Evolutionary conservation across 2,329 filamentous ascomycete species (phyloP).

Genomic region (Celoporthe dispersa): DNA sequence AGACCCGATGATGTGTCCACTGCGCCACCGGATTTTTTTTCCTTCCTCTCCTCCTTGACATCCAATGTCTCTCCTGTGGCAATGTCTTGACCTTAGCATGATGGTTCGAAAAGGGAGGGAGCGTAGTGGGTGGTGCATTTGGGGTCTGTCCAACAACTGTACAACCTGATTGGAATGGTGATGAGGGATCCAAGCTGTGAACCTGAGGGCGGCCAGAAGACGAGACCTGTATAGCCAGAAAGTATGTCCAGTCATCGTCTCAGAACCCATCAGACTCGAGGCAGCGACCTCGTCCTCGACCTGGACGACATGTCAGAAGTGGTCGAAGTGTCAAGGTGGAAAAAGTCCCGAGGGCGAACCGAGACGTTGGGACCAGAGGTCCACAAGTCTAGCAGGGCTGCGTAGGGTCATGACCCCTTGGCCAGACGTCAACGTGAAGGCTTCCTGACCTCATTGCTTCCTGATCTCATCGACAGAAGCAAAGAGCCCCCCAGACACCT

Average conservation of each 20-base stretch:
- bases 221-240: not conserved
- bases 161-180: not conserved
- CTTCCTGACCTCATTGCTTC: not conserved
- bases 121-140: not conserved
- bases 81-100: not conserved
- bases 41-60: not conserved
- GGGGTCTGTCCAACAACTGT: not conserved
- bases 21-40: conserved; percentile 4
- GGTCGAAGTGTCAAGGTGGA: not conserved
- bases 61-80: not conserved
- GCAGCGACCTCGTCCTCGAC: not conserved
- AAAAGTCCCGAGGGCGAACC: not conserved
- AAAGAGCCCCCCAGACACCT: not conserved
- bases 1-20: conserved; percentile 4
- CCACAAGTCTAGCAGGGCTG: not conserved
- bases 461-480: not conserved
- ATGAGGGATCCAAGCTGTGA: not conserved
- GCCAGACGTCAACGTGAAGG: not conserved
- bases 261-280: not conserved
- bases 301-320: not conserved
- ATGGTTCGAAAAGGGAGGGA: not conserved
- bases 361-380: not conserved
- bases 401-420: not conserved
- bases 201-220: not conserved
- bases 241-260: not conserved